Evolutionary conservation across 2,329 filamentous ascomycete species (phyloP).

Genomic region (Claviceps lovelessii): DNA sequence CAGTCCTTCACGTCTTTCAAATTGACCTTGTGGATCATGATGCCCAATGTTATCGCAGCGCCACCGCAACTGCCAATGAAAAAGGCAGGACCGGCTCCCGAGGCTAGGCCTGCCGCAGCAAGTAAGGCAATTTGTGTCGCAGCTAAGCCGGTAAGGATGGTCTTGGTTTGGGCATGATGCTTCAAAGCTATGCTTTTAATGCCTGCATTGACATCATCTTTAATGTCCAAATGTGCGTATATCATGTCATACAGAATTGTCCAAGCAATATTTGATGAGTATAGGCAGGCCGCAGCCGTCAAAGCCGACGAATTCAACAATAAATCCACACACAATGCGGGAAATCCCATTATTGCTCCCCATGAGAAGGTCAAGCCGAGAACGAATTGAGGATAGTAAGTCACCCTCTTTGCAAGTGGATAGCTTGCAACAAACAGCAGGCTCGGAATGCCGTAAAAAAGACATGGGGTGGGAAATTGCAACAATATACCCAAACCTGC

Average conservation of each 20-base stretch:
- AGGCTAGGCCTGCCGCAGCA: slow-evolving; percentile 51
- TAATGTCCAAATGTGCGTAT: slow-evolving; percentile 84
- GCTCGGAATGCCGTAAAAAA: slow-evolving; percentile 66
- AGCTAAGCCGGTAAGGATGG: slow-evolving; percentile 57
- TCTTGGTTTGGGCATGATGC: slow-evolving; percentile 64
- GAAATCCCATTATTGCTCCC: slow-evolving; percentile 80
- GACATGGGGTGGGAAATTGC: slow-evolving; percentile 59
- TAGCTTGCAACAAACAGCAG: slow-evolving; percentile 61
- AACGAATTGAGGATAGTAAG: slow-evolving; percentile 74
- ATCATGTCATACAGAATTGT: slow-evolving; percentile 86
- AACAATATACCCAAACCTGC: slow-evolving; percentile 59
- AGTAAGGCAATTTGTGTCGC: slow-evolving; percentile 55
- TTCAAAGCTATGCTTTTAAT: slow-evolving; percentile 80
- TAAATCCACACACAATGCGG: slow-evolving; percentile 66
- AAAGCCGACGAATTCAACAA: slow-evolving; percentile 48
- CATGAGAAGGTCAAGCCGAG: slow-evolving; percentile 77
- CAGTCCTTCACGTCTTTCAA: slow-evolving; percentile 52
- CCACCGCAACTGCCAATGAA: slow-evolving; percentile 55
- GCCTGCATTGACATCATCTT: slow-evolving; percentile 70
- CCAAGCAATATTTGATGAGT: slow-evolving; percentile 70
- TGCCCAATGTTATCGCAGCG: slow-evolving; percentile 41
- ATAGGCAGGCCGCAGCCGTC: slow-evolving; percentile 53
- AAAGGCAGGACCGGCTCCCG: slow-evolving; percentile 54
- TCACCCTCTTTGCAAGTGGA: slow-evolving; percentile 72
- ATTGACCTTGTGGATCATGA: slow-evolving; percentile 55